Conservation (phyloP, 257 asterid species). For the Gentiana macrophylla region DNA sequence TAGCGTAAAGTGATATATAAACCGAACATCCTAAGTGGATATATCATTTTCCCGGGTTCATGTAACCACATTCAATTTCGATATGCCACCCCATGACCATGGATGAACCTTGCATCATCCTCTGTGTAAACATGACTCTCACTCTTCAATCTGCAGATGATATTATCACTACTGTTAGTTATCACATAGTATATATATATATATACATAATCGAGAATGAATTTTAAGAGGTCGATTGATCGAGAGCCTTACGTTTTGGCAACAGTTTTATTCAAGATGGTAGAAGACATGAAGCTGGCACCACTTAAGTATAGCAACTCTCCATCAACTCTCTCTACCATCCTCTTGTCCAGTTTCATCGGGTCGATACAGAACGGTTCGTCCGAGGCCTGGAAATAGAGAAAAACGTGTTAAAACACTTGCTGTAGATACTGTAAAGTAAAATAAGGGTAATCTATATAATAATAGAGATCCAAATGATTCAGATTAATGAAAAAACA, state of each 20-base stretch:
- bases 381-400: constrained; percentile 63
- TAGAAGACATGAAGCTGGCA: constrained; percentile 75
- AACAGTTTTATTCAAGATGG: constrained; percentile 79
- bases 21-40: no score
- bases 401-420: not conserved
- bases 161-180: no score
- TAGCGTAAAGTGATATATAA: no score
- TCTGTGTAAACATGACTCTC: constrained; percentile 93
- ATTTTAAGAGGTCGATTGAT: no score
- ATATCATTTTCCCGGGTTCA: no score
- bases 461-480: not conserved
- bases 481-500: no score
- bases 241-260: constrained; percentile 52
- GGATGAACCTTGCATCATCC: constrained; percentile 90
- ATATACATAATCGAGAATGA: not conserved
- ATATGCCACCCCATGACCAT: constrained; percentile 77
- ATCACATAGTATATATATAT: no score
- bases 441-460: not conserved
- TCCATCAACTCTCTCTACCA: constrained; percentile 79
- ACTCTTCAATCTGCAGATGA: constrained; percentile 50
- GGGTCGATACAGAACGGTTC: constrained; percentile 73
- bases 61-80: constrained; percentile 29
- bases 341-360: constrained; percentile 70
- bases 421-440: no score
- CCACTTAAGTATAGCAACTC: constrained; percentile 80